A percentile compares a stretch with the other conserved stretches of the same genome.
Conservation (phyloP, 805 yeast genomes). For the Kodamaea leandrae region DNA sequence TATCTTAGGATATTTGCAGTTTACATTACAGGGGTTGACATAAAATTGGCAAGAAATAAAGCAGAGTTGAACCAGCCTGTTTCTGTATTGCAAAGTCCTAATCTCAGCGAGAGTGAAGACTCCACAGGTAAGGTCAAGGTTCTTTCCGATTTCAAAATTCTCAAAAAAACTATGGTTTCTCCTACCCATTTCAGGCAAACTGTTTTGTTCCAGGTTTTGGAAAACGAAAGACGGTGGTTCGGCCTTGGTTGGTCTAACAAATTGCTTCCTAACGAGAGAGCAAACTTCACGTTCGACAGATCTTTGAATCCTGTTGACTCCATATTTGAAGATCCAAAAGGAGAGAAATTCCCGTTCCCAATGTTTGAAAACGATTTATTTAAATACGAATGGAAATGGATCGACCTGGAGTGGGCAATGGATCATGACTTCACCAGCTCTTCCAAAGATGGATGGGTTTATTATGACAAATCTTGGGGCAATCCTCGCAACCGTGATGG, state of each 20-base stretch:
- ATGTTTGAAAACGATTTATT: slow-evolving; percentile 34
- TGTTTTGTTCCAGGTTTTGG: slow-evolving; percentile 49
- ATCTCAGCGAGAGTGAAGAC: slow-evolving; percentile 15
- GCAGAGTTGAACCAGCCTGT: slow-evolving; percentile 6
- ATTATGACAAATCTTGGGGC: slow-evolving; percentile 52
- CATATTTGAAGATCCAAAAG: slow-evolving; percentile 21
- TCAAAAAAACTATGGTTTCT: slow-evolving; percentile 36
- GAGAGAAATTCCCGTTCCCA: slow-evolving; percentile 45
- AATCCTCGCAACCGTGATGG: slow-evolving; percentile 42
- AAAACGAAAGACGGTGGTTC: slow-evolving; percentile 61
- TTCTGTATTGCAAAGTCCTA: slow-evolving; percentile 19
- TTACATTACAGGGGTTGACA: slow-evolving; percentile 39
- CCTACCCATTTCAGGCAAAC: slow-evolving; percentile 46
- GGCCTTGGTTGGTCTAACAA: slow-evolving; percentile 58
- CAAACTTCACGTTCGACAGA: slow-evolving; percentile 45
- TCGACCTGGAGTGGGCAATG: slow-evolving; percentile 50
- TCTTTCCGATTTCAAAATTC: slow-evolving; percentile 36
- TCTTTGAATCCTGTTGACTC: slow-evolving; percentile 29
- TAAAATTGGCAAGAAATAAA: slow-evolving; percentile 10
- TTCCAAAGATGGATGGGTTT: slow-evolving; percentile 52
- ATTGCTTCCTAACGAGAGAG: slow-evolving; percentile 51
- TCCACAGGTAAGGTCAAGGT: slow-evolving; percentile 16
- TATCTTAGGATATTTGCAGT: slow-evolving; percentile 37
- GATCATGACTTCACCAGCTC: slow-evolving; percentile 41
- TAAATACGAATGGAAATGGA: slow-evolving; percentile 54